Evolutionary conservation across 352 stramenopile genomes (phyloP).

Genomic region (Phytophthora ramorum): DNA sequence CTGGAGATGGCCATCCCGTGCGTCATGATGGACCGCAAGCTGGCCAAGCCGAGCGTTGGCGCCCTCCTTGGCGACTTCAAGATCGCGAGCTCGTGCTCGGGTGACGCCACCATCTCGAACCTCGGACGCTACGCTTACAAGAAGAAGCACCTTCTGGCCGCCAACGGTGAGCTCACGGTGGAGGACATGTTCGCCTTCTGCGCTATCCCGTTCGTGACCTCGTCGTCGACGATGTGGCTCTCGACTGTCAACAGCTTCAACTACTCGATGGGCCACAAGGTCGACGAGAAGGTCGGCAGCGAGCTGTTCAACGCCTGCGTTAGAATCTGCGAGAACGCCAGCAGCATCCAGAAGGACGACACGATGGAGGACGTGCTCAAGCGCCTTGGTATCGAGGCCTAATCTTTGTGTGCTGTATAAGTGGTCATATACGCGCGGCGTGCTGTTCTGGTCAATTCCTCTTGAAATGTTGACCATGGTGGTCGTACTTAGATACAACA

Average conservation of each 20-base stretch:
- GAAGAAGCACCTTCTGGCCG: constrained; percentile 35
- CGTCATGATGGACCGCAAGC: constrained; percentile 43
- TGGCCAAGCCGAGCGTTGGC: constrained; percentile 34
- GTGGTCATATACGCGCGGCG: no score
- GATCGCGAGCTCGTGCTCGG: constrained; percentile 44
- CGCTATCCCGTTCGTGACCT: constrained; percentile 58
- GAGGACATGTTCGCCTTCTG: constrained; percentile 63
- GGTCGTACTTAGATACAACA: no score
- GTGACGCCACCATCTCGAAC: constrained; percentile 55
- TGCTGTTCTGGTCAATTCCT: no score
- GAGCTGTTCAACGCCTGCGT: constrained; percentile 70
- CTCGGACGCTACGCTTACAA: constrained; percentile 45
- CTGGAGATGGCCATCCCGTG: constrained; percentile 55
- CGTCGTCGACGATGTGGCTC: constrained; percentile 58
- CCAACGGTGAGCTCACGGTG: constrained; percentile 38
- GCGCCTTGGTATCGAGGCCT: constrained; percentile 25
- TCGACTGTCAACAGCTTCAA: constrained; percentile 59
- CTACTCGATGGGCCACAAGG: constrained; percentile 70
- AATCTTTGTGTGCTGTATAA: constrained; percentile 14
- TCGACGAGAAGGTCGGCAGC: constrained; percentile 42
- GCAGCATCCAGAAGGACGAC: constrained; percentile 48
- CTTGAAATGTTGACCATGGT: no score
- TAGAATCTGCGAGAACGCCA: constrained; percentile 57
- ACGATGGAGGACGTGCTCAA: constrained; percentile 53
- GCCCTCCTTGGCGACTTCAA: constrained; percentile 35